These are phyloP conservation scores for Globisporangium abappressorium DNA, from an alignment of 352 stramenopile species.

Conservation along the genomic window DNA sequence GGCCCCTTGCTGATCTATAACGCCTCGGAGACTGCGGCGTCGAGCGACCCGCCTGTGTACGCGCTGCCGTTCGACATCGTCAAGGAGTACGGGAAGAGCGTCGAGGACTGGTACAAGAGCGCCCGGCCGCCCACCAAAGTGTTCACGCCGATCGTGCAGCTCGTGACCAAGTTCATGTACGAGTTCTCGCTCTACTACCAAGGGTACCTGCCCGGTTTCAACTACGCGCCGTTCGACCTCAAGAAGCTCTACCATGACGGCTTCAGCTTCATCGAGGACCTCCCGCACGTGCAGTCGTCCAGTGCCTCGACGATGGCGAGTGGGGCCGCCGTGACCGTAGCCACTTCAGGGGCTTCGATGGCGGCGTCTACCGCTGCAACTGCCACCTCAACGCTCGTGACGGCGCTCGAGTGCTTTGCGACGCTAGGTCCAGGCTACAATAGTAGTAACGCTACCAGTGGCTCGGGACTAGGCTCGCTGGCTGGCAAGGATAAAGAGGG, in stretches of 20 bases:
- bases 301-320: constrained; percentile 18
- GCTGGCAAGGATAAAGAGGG: constrained; percentile 43
- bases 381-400: constrained; percentile 18
- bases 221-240: constrained; percentile 72
- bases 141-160: constrained; percentile 71
- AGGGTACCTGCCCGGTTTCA: constrained; percentile 66
- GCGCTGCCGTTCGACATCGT: constrained; percentile 90
- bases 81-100: constrained; percentile 84
- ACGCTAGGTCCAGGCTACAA: constrained; percentile 16
- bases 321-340: background rate
- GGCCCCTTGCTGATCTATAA: constrained; percentile 60
- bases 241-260: constrained; percentile 65
- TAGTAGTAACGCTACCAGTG: background rate
- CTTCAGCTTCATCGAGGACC: constrained; percentile 68
- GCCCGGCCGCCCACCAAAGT: constrained; percentile 68
- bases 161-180: constrained; percentile 89
- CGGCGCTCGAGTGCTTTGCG: constrained; percentile 25
- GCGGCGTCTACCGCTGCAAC: constrained; percentile 27
- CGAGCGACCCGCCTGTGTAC: constrained; percentile 39
- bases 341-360: constrained; percentile 13
- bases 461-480: constrained; percentile 11
- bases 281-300: constrained; percentile 42
- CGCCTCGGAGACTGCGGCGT: constrained; percentile 13
- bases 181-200: constrained; percentile 85
- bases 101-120: constrained; percentile 86